Percentiles rank a stretch among this genome's conserved stretches.
Conservation (phyloP, 1,284 basidiomycete genomes). For the Calocybe gambosa region DNA sequence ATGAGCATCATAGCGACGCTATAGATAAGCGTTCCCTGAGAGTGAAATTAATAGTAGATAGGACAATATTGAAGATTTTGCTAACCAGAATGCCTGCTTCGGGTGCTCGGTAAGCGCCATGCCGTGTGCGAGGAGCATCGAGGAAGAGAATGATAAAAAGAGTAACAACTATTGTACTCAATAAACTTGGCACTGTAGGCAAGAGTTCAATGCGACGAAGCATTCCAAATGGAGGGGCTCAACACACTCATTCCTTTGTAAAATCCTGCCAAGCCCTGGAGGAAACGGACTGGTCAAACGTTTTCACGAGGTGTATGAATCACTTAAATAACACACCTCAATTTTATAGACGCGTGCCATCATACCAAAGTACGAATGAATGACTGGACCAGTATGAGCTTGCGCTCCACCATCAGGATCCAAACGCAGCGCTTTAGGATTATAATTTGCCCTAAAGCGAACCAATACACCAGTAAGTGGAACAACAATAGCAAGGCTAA, state of each 20-base stretch:
- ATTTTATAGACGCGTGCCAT: conserved; percentile 67
- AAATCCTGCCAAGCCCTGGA: conserved; percentile 67
- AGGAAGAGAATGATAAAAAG: conserved; percentile 52
- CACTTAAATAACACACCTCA: conserved; percentile 45
- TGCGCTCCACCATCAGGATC: conserved; percentile 73
- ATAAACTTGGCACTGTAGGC: conserved; percentile 60
- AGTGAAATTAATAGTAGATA: not conserved
- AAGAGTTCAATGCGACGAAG: conserved; percentile 8
- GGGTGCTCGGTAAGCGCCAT: conserved; percentile 66
- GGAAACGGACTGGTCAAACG: not conserved
- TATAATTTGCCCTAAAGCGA: conserved; percentile 74
- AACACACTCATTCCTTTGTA: conserved; percentile 80
- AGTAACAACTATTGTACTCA: conserved; percentile 57
- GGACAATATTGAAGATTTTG: conserved; percentile 1
- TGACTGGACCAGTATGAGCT: conserved; percentile 68
- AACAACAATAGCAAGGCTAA: conserved; percentile 51
- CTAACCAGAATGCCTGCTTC: conserved; percentile 52
- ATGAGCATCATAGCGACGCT: conserved; percentile 66
- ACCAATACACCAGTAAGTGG: conserved; percentile 66
- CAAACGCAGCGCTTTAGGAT: conserved; percentile 76
- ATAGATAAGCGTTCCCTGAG: conserved; percentile 52
- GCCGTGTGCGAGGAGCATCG: conserved; percentile 47
- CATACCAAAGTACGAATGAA: conserved; percentile 64
- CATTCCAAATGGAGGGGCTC: not conserved
- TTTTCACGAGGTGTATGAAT: not conserved